Evolutionary conservation across 1,284 basidiomycete species (phyloP).

Genomic region (Cronartium quercuum): DNA sequence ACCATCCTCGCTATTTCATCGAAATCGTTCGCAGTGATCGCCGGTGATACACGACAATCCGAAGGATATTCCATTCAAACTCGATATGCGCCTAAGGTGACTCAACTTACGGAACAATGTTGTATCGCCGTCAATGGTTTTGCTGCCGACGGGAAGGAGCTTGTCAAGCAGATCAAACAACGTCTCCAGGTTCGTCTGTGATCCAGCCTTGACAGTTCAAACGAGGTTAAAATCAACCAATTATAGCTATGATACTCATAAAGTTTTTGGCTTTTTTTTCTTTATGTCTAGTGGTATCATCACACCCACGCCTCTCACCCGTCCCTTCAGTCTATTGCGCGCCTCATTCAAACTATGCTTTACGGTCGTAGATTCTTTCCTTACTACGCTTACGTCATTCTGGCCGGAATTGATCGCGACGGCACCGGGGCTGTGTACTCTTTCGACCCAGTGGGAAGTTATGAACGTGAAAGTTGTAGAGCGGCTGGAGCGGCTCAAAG

Average conservation of each 20-base stretch:
- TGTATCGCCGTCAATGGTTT: conserved; percentile 91
- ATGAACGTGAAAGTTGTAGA: conserved; percentile 88
- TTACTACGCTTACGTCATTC: conserved; percentile 90
- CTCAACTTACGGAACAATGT: conserved; percentile 79
- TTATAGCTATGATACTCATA: neutral
- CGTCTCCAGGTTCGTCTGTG: conserved; percentile 66
- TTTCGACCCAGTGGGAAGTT: conserved; percentile 91
- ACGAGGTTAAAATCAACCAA: neutral
- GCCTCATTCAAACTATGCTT: conserved; percentile 91
- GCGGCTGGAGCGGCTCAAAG: conserved; percentile 85
- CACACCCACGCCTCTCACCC: conserved; percentile 91
- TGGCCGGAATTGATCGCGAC: conserved; percentile 87
- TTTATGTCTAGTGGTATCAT: conserved; percentile 69
- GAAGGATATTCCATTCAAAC: conserved; percentile 93
- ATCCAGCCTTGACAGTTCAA: neutral
- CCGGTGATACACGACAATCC: conserved; percentile 87
- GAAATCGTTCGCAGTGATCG: conserved; percentile 81
- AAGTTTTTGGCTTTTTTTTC: neutral
- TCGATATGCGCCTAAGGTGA: conserved; percentile 86
- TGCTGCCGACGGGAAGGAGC: conserved; percentile 88
- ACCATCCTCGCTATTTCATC: conserved; percentile 92
- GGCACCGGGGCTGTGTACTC: conserved; percentile 92
- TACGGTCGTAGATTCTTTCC: conserved; percentile 92
- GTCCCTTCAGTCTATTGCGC: conserved; percentile 81
- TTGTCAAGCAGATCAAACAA: conserved; percentile 89